Base-by-base conservation (phyloP, 2,329 filamentous ascomycete species). In the Fonsecaea multimorphosa region DNA sequence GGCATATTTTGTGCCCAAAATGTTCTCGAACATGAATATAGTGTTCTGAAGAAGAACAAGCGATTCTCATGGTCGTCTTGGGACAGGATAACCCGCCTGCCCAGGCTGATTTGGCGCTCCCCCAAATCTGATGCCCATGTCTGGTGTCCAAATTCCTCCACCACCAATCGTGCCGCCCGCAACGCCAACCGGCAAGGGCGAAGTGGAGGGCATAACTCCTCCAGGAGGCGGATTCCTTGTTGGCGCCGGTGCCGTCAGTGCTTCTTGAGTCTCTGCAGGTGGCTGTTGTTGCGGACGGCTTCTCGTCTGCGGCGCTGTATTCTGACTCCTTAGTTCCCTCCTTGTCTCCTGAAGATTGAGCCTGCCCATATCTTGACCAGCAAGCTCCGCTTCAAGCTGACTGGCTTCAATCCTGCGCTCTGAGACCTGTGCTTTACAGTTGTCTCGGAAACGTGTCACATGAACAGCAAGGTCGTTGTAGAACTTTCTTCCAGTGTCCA, bases 381-480 rank as follows among this genome's bases (percentile, higher is more conserved):
- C 80, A 49, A 89, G 79, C 67, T 89, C 87, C 89, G 87, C 85
- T 77, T 97, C 93, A 36, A 97, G 77, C 61, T 87, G 86, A 70
- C 89, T 86, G 0, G 93, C 93, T 72, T 98, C 94, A 70, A 90
- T 87, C 58, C 93, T 86, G 59, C 95, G 84, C 74, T 92, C 87
- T 31, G 93, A 89, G 0, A 91, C 90, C 83, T 96, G 98, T 1
- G 85, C 86, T 70, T 86, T 86, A 64, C 88, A 89, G 38, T 91
- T 91, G 71, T 97, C 94, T 19, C 93, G 85, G 76, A 97, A 98
- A 9, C 89, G 84, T 40, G 88, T 89, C 0, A 97, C 91, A 68
- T 98, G 93, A 78, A 90, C 91, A 54, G 91, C 91, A 3, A 99
- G 84, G 74, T 98, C 93, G 72, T 99, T 99, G 81, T 98, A 99